Conservation (phyloP, 805 yeast species). For the Spathaspora boniae region DNA sequence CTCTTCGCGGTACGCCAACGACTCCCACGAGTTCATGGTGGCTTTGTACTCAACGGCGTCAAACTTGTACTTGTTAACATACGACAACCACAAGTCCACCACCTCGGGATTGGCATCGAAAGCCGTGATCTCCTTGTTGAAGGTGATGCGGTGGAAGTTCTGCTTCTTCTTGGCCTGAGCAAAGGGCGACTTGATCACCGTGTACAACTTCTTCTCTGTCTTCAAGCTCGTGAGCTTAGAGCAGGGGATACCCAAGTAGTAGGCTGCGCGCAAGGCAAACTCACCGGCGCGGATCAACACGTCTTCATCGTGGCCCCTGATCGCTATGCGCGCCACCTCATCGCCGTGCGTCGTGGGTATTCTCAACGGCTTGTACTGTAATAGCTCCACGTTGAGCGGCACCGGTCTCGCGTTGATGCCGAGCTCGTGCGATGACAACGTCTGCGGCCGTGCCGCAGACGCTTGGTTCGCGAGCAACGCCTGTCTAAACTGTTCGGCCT, state of each 20-base stretch:
- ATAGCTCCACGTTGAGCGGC: slow-evolving; percentile 82
- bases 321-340: slow-evolving; percentile 70
- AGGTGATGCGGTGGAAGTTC: slow-evolving; percentile 87
- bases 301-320: slow-evolving; percentile 68
- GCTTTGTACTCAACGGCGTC: slow-evolving; percentile 86
- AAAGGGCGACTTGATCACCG: slow-evolving; percentile 90
- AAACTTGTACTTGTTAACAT: slow-evolving; percentile 69
- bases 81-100: slow-evolving; percentile 76
- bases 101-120: slow-evolving; percentile 86
- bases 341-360: slow-evolving; percentile 67
- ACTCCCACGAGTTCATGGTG: slow-evolving; percentile 42
- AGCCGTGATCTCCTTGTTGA: slow-evolving; percentile 65
- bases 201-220: slow-evolving; percentile 81
- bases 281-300: slow-evolving; percentile 75
- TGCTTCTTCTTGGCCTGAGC: slow-evolving; percentile 93
- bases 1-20: slow-evolving; percentile 22
- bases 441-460: too few relatives aligned
- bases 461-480: slow-evolving; percentile 24
- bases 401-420: slow-evolving; percentile 46
- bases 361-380: slow-evolving; percentile 75
- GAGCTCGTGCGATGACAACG: slow-evolving; percentile 14
- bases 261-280: slow-evolving; percentile 87
- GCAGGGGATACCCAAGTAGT: slow-evolving; percentile 83
- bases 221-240: slow-evolving; percentile 67
- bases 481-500: slow-evolving; percentile 24